Percentiles rank a stretch among this genome's conserved stretches.
These are phyloP conservation scores for Penicillium oxalicum DNA, from an alignment of 2,329 filamentous ascomycete species.

Conservation along the genomic window DNA sequence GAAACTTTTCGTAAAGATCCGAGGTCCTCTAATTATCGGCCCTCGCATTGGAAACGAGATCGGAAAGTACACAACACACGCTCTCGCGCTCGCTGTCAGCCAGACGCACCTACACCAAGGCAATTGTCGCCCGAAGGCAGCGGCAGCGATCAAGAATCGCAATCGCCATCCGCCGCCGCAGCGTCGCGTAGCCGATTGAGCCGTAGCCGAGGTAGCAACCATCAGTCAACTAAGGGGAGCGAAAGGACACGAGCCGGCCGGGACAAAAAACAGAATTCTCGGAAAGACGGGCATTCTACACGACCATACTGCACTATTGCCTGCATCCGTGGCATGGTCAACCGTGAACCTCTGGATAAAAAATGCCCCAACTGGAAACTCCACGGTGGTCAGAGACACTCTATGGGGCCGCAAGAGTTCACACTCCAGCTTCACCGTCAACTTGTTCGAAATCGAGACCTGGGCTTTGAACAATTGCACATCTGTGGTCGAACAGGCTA, in stretches of 20 bases:
- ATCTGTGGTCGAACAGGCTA: slow-evolving; percentile 23
- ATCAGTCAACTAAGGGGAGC: slow-evolving; percentile 13
- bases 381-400: slow-evolving; percentile 27
- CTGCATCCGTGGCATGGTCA: slow-evolving; percentile 18
- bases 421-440: slow-evolving; percentile 15
- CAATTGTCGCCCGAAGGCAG: slow-evolving; percentile 14
- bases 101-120: slow-evolving; percentile 9
- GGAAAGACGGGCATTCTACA: slow-evolving; percentile 7
- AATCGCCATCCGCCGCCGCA: slow-evolving; percentile 12
- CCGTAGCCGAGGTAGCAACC: slow-evolving; percentile 24
- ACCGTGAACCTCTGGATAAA: slow-evolving; percentile 16
- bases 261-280: slow-evolving; percentile 11
- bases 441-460: slow-evolving; percentile 13
- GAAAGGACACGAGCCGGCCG: slow-evolving; percentile 9
- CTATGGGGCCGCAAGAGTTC: slow-evolving; percentile 15
- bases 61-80: slow-evolving; percentile 16
- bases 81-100: slow-evolving; percentile 14
- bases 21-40: slow-evolving; percentile 20
- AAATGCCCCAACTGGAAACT: slow-evolving; percentile 31
- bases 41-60: slow-evolving; percentile 16
- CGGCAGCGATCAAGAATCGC: slow-evolving; percentile 13
- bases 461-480: slow-evolving; percentile 22
- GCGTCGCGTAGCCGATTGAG: slow-evolving; percentile 11
- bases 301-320: slow-evolving; percentile 19
- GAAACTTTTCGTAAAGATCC: slow-evolving; percentile 19